phyloP scores from a whole-genome alignment of 352 stramenopile genomes.

The Globisporangium nodosum region DNA sequence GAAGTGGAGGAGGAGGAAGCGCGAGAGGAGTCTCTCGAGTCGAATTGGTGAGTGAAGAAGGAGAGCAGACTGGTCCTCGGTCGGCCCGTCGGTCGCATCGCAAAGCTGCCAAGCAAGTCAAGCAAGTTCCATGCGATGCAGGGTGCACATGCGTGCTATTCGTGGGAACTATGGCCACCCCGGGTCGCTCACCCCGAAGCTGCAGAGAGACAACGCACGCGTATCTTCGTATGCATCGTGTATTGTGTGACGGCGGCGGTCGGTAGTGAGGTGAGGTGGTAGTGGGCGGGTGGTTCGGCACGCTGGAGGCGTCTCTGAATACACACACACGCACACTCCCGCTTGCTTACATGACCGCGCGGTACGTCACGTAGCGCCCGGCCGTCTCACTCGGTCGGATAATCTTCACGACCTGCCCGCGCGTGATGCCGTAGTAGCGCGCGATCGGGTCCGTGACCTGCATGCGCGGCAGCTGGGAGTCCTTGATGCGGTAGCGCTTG shows the following conservation, averaged over 20 bases:
- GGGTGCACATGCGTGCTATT: neutral
- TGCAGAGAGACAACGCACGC: too few species aligned
- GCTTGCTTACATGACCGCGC: slow-evolving; percentile 94
- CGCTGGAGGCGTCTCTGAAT: neutral
- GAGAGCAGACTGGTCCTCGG: neutral
- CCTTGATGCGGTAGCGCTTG: slow-evolving; percentile 98
- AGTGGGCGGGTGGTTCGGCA: too few species aligned
- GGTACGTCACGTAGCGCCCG: slow-evolving; percentile 99
- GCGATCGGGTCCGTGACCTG: slow-evolving; percentile 98
- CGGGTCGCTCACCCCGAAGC: too few species aligned
- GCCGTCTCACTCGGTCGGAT: slow-evolving; percentile 98
- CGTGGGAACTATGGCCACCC: too few species aligned
- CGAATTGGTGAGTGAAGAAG: neutral
- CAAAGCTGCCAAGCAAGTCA: neutral
- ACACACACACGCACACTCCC: neutral
- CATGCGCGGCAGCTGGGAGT: slow-evolving; percentile 98
- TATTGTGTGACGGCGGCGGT: too few species aligned
- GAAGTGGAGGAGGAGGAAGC: neutral
- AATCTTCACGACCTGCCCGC: slow-evolving; percentile 99
- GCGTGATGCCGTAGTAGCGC: slow-evolving; percentile 95
- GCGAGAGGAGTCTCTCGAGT: neutral
- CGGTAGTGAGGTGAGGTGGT: too few species aligned
- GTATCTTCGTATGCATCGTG: too few species aligned
- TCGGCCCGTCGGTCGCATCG: neutral
- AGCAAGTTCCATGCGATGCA: neutral